phyloP scores from a whole-genome alignment of 1,284 basidiomycete genomes.

The Cryptococcus floricola region DNA sequence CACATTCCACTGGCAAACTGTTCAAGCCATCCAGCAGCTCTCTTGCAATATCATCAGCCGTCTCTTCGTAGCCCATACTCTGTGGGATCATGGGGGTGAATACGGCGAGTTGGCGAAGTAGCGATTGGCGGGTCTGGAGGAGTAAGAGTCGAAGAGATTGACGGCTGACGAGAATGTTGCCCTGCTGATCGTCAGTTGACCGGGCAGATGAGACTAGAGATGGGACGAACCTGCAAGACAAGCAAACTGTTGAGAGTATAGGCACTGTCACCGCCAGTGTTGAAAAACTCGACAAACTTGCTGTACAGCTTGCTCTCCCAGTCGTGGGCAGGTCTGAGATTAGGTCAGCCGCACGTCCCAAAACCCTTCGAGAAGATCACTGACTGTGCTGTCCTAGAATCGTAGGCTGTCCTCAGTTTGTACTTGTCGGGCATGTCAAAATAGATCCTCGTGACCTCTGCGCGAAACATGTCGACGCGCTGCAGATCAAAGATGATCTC shows the following conservation, averaged over 20 bases:
- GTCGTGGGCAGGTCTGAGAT: constrained; percentile 26
- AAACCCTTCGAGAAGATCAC: neutral
- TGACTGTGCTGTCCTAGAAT: constrained; percentile 28
- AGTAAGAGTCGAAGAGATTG: constrained; percentile 40
- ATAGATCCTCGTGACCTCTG: constrained; percentile 24
- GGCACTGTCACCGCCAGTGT: constrained; percentile 14
- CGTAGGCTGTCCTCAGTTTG: constrained; percentile 25
- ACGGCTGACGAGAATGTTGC: constrained; percentile 44
- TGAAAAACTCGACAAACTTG: constrained; percentile 34
- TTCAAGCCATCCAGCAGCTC: constrained; percentile 42
- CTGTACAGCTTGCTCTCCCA: constrained; percentile 37
- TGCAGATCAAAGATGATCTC: constrained; percentile 37
- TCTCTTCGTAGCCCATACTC: constrained; percentile 23
- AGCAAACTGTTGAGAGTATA: constrained; percentile 34
- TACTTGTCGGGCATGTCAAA: constrained; percentile 25
- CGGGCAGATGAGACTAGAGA: neutral
- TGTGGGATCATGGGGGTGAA: constrained; percentile 33
- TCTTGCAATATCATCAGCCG: constrained; percentile 38
- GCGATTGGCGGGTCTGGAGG: constrained; percentile 32
- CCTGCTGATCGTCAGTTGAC: constrained; percentile 9
- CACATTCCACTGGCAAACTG: constrained; percentile 38
- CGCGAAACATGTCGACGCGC: constrained; percentile 29
- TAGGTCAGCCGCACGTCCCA: neutral
- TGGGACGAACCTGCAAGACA: constrained; percentile 34
- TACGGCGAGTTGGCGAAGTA: constrained; percentile 27